phyloP scores from a whole-genome alignment of 495 filamentous ascomycete genomes.

The Neurospora africana region DNA sequence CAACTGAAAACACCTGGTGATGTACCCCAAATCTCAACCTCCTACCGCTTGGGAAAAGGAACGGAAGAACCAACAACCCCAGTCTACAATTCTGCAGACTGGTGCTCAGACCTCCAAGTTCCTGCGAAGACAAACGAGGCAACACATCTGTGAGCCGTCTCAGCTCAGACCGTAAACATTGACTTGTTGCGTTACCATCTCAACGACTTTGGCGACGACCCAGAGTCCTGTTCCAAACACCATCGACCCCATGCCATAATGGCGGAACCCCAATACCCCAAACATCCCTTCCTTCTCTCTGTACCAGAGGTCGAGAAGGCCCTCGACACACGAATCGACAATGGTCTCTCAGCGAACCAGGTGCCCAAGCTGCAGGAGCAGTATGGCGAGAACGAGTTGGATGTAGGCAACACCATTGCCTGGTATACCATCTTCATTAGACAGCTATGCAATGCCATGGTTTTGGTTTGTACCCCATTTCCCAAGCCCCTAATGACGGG shows the following conservation, averaged over 20 bases:
- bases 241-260: constrained; percentile 15
- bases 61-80: background rate
- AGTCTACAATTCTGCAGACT: background rate
- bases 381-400: constrained; percentile 53
- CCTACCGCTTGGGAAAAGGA: background rate
- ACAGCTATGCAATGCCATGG: constrained; percentile 59
- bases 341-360: constrained; percentile 42
- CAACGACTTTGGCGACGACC: background rate
- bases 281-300: constrained; percentile 43
- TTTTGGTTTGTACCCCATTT: constrained; percentile 36
- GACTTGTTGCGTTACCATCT: background rate
- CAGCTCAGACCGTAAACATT: background rate
- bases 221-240: background rate
- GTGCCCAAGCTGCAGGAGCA: constrained; percentile 37
- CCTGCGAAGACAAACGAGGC: background rate
- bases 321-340: constrained; percentile 46
- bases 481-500: background rate
- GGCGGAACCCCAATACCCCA: constrained; percentile 29
- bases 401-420: constrained; percentile 47
- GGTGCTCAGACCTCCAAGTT: background rate
- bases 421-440: constrained; percentile 58
- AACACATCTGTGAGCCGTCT: background rate
- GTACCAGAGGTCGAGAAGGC: constrained; percentile 41
- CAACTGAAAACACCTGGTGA: background rate
- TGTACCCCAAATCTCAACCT: background rate